phyloP scores from a whole-genome alignment of 192 early-diverging fungal species.

The Backusella liffmaniae region DNA sequence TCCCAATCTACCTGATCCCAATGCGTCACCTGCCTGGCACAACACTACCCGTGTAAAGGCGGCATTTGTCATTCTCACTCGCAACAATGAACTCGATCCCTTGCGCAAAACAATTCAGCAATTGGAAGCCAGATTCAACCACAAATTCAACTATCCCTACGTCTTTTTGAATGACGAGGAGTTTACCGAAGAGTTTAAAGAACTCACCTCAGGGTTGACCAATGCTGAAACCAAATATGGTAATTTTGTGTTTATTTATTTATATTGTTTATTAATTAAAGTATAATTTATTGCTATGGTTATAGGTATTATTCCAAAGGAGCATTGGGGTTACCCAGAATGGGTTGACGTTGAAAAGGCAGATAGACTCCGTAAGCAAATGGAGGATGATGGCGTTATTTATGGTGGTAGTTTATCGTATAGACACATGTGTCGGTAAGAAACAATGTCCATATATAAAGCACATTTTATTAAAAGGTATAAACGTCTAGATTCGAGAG shows the following conservation, averaged over 20 bases:
- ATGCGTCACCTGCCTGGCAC: constrained; percentile 23
- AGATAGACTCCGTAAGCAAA: constrained; percentile 44
- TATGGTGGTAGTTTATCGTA: constrained; percentile 64
- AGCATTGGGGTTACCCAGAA: constrained; percentile 64
- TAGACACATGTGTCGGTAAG: constrained; percentile 66
- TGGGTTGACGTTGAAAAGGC: constrained; percentile 63
- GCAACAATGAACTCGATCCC: constrained; percentile 66
- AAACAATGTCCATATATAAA: not conserved
- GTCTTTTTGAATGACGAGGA: constrained; percentile 82
- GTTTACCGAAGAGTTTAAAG: constrained; percentile 70
- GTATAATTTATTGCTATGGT: not conserved
- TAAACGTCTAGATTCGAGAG: constrained; percentile 47
- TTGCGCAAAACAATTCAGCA: constrained; percentile 62
- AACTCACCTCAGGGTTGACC: constrained; percentile 51
- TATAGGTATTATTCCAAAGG: constrained; percentile 53
- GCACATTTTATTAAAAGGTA: too few relatives aligned
- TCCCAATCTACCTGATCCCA: constrained; percentile 20
- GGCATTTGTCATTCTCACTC: constrained; percentile 74
- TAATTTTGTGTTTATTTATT: constrained; percentile 6
- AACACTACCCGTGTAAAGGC: constrained; percentile 48
- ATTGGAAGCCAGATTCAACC: constrained; percentile 83
- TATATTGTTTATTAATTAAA: constrained; percentile 10
- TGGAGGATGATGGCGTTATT: constrained; percentile 55
- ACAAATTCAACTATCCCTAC: constrained; percentile 79
- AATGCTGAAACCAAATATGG: constrained; percentile 63